phyloP scores from a whole-genome alignment of 257 asterid genomes.

The Lycium barbarum region DNA sequence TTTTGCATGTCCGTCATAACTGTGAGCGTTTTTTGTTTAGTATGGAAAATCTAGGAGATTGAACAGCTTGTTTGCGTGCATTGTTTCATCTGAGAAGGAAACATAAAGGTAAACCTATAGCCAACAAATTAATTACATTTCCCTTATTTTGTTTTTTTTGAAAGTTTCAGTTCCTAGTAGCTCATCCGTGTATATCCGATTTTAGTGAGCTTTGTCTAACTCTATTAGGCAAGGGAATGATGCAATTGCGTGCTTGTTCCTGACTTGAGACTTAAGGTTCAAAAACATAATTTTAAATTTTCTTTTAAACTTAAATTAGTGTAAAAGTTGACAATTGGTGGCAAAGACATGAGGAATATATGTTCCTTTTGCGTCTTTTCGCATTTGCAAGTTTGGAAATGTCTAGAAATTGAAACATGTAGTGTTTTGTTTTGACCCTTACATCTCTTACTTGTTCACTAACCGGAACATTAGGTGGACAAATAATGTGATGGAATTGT shows the following conservation, averaged over 20 bases:
- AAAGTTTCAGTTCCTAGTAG: slow-evolving; percentile 4
- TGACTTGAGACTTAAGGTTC: too few species aligned
- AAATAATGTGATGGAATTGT: neutral
- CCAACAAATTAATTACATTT: neutral
- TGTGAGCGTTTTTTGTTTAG: too few species aligned
- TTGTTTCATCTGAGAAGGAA: too few species aligned
- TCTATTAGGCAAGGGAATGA: slow-evolving; percentile 7
- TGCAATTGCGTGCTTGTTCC: neutral
- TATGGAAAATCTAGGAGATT: too few species aligned
- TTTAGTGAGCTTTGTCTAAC: slow-evolving; percentile 6
- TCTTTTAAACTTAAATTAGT: neutral
- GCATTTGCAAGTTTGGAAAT: neutral
- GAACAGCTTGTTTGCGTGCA: too few species aligned
- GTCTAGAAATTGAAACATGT: slow-evolving; percentile 18
- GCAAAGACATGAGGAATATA: neutral
- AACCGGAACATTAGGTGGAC: neutral
- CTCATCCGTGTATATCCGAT: neutral
- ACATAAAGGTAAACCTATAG: too few species aligned
- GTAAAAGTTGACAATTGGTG: neutral
- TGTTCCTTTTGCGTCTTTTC: neutral
- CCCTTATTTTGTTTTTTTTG: neutral
- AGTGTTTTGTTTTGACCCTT: neutral
- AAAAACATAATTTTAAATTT: too few species aligned
- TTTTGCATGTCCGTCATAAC: too few species aligned
- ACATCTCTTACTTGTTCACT: neutral